Evolutionary conservation across 768 basidiomycete species (phyloP).

Genomic region (Auricularia cornea): DNA sequence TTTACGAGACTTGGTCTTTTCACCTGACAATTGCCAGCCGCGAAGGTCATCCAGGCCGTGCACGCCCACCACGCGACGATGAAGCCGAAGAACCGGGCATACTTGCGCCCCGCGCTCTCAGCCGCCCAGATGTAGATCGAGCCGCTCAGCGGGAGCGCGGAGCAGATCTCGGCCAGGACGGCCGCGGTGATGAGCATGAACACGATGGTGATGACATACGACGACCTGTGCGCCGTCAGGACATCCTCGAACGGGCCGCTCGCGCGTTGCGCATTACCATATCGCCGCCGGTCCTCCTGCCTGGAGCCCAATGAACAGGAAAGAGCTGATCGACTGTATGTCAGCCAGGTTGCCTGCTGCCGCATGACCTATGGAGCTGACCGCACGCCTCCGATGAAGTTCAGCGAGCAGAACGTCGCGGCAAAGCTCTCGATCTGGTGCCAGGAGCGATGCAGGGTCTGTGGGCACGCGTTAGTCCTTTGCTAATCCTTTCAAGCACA

Average conservation of each 20-base stretch:
- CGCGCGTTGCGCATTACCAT: slow-evolving; percentile 46
- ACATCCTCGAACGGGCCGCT: slow-evolving; percentile 1
- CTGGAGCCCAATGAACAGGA: slow-evolving; percentile 70
- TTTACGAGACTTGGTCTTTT: too few species aligned
- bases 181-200: slow-evolving; percentile 86
- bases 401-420: slow-evolving; percentile 81
- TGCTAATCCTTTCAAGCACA: not conserved
- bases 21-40: slow-evolving; percentile 85
- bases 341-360: not conserved
- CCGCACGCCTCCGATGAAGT: slow-evolving; percentile 86
- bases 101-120: slow-evolving; percentile 82
- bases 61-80: slow-evolving; percentile 90
- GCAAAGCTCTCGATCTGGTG: slow-evolving; percentile 76
- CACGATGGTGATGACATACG: slow-evolving; percentile 70
- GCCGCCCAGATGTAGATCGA: slow-evolving; percentile 96
- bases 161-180: slow-evolving; percentile 85
- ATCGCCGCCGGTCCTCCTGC: slow-evolving; percentile 84
- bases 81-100: slow-evolving; percentile 81
- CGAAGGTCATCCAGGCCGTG: slow-evolving; percentile 95
- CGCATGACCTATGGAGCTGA: slow-evolving; percentile 20
- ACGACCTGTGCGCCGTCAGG: slow-evolving; percentile 51
- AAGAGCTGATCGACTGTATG: slow-evolving; percentile 40
- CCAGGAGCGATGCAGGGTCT: slow-evolving; percentile 88
- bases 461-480: slow-evolving; percentile 4
- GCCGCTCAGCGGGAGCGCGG: slow-evolving; percentile 76